These are phyloP conservation scores for Gynostemma pentaphyllum DNA, from an alignment of 306 rosid genomes.

Conservation along the genomic window DNA sequence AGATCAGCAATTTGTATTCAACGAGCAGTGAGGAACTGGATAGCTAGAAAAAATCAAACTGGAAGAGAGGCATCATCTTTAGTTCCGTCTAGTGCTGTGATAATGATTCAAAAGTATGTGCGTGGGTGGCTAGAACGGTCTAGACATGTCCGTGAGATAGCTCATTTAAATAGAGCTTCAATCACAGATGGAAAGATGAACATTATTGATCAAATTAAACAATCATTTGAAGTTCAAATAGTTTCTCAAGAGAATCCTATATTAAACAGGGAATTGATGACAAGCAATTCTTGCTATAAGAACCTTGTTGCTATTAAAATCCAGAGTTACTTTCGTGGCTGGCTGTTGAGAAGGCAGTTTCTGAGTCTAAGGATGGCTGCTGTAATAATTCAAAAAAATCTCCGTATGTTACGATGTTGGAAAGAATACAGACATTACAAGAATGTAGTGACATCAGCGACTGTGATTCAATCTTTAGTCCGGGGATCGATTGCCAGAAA, in stretches of 20 bases:
- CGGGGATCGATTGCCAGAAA: constrained; percentile 60
- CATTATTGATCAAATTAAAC: constrained; percentile 25
- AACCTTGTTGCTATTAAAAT: constrained; percentile 44
- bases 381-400: constrained; percentile 45
- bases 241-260: constrained; percentile 37
- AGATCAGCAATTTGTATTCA: constrained; percentile 21
- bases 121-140: constrained; percentile 44
- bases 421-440: constrained; percentile 37
- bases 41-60: constrained; percentile 27
- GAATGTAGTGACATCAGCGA: constrained; percentile 31
- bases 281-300: constrained; percentile 19
- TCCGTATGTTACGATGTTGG: constrained; percentile 56
- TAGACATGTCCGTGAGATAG: constrained; percentile 20
- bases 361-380: constrained; percentile 38
- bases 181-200: constrained; percentile 14
- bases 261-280: background rate
- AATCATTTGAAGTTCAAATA: constrained; percentile 36
- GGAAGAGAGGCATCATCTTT: background rate
- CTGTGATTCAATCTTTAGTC: constrained; percentile 48
- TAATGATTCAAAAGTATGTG: constrained; percentile 36
- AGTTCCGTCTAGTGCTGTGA: constrained; percentile 27
- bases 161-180: constrained; percentile 21
- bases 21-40: constrained; percentile 39
- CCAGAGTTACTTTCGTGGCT: constrained; percentile 44
- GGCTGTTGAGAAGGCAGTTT: constrained; percentile 49